These are phyloP conservation scores for Cadophora sp. DNA, from an alignment of 2,329 filamentous ascomycete species.

Conservation along the genomic window DNA sequence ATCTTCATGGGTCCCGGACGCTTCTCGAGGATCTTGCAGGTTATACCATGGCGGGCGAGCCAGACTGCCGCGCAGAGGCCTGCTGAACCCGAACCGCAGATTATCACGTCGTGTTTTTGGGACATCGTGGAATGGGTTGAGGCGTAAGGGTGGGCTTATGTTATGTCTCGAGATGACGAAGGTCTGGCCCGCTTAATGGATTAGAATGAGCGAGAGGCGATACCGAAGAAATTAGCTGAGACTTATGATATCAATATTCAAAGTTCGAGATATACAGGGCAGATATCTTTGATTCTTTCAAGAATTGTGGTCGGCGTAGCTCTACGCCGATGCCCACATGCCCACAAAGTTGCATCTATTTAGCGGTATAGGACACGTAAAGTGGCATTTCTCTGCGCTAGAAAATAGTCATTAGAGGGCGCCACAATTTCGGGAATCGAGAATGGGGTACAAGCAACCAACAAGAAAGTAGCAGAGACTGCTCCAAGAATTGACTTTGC, in stretches of 20 bases:
- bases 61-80: constrained; percentile 66
- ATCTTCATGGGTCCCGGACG: constrained; percentile 59
- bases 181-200: neutral
- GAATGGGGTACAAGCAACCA: neutral
- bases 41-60: constrained; percentile 63
- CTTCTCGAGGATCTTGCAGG: constrained; percentile 63
- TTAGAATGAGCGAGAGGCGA: neutral
- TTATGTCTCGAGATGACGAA: neutral
- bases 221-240: neutral
- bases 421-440: neutral
- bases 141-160: no score
- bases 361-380: neutral
- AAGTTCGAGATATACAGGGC: neutral
- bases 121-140: constrained; percentile 25
- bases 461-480: neutral
- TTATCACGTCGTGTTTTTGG: constrained; percentile 58
- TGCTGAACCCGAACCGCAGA: constrained; percentile 66
- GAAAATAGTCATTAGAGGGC: constrained; percentile 1
- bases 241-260: no score
- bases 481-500: neutral
- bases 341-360: neutral
- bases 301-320: neutral
- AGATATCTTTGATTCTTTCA: neutral
- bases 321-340: constrained; percentile 5
- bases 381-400: neutral